Conservation (phyloP, 148 eudicot species). For the Rhododendron vialii region DNA sequence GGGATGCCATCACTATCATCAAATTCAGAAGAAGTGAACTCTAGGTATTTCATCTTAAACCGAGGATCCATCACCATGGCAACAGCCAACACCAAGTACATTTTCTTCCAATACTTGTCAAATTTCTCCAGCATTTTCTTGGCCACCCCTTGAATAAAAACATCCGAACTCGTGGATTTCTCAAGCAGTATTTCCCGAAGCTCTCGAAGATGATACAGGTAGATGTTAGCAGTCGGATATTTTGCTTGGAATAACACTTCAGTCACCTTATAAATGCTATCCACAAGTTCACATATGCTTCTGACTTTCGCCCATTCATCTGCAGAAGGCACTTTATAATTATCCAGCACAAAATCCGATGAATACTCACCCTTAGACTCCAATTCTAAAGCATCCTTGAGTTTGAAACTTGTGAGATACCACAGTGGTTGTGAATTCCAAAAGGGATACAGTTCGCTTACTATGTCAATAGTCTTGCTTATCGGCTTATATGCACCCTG, state of each 20-base stretch:
- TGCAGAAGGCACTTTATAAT: conserved; percentile 21
- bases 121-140: conserved; percentile 22
- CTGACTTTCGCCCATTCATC: conserved; percentile 27
- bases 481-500: not conserved
- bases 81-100: conserved; percentile 15
- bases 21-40: not conserved
- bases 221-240: conserved; percentile 20
- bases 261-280: conserved; percentile 12
- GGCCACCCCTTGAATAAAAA: conserved; percentile 12
- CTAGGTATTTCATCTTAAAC: conserved; percentile 23
- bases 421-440: conserved; percentile 16
- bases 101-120: conserved; percentile 19
- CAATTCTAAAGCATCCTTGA: conserved; percentile 16
- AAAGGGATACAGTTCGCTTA: not conserved
- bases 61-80: conserved; percentile 27
- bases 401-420: conserved; percentile 17
- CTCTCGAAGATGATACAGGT: conserved; percentile 24
- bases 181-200: conserved; percentile 14
- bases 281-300: conserved; percentile 15
- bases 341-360: not conserved
- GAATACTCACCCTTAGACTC: conserved; percentile 21
- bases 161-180: conserved; percentile 18
- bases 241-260: conserved; percentile 15
- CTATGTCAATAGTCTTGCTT: not conserved
- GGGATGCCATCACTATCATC: not conserved